Conservation (phyloP, 257 asterid species). For the Ballota nigra region DNA sequence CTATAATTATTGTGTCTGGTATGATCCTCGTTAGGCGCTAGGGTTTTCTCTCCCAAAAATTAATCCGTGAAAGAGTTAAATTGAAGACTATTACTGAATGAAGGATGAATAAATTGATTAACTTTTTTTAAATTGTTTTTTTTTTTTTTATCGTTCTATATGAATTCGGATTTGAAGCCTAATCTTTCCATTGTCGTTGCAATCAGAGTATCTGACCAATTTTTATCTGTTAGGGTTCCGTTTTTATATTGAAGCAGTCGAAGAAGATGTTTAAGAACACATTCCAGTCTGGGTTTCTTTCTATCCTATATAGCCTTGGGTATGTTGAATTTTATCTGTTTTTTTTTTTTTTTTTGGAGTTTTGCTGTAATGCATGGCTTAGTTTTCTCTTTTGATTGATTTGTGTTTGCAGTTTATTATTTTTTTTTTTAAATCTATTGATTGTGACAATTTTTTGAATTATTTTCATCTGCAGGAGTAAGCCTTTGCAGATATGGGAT, state of each 20-base stretch:
- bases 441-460: neutral
- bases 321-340: constrained; percentile 27
- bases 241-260: constrained; percentile 7
- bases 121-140: neutral
- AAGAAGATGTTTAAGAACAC: constrained; percentile 86
- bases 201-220: neutral
- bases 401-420: neutral
- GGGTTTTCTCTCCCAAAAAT: constrained; percentile 9
- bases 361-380: neutral
- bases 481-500: constrained; percentile 98
- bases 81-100: neutral
- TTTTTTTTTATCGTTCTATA: neutral
- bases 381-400: neutral
- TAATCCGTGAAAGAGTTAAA: neutral
- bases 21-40: neutral
- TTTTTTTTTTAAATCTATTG: neutral
- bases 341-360: neutral
- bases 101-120: neutral
- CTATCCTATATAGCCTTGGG: constrained; percentile 97
- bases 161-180: constrained; percentile 4
- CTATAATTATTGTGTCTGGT: neutral
- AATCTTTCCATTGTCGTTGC: neutral
- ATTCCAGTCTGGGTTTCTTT: constrained; percentile 91
- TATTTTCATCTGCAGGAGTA: constrained; percentile 59
- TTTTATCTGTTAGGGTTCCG: constrained; percentile 9